phyloP scores from a whole-genome alignment of 345 rosid genomes.

The Populus deltoides region DNA sequence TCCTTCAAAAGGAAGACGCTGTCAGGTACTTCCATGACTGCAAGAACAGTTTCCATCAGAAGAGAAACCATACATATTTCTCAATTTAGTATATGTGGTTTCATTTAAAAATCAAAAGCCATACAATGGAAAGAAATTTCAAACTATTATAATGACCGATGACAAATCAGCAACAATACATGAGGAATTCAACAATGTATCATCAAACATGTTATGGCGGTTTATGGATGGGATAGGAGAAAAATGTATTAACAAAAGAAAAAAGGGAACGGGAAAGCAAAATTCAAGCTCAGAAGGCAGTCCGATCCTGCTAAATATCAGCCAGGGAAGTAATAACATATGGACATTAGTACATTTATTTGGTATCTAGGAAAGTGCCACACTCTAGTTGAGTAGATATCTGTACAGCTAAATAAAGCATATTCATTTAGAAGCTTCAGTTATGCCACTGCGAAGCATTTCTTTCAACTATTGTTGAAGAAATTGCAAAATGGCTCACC shows the following conservation, averaged over 20 bases:
- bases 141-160: neutral
- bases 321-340: neutral
- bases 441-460: neutral
- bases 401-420: neutral
- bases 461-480: neutral
- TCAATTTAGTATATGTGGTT: neutral
- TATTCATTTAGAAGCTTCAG: neutral
- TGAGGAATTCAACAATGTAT: neutral
- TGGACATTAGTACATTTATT: neutral
- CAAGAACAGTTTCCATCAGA: conserved; percentile 18
- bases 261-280: neutral
- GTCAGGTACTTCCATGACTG: conserved; percentile 74
- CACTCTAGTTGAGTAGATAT: neutral
- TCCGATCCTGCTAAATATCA: neutral
- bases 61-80: neutral
- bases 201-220: neutral
- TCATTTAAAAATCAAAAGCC: neutral
- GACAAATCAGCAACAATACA: neutral
- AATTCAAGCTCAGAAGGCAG: neutral
- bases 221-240: neutral
- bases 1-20: conserved; percentile 76
- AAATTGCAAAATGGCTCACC: neutral
- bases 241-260: neutral
- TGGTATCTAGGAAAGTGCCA: neutral
- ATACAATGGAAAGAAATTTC: neutral